Evolutionary conservation across 352 stramenopile genomes (phyloP).

Genomic region (Achlya hypogyna): DNA sequence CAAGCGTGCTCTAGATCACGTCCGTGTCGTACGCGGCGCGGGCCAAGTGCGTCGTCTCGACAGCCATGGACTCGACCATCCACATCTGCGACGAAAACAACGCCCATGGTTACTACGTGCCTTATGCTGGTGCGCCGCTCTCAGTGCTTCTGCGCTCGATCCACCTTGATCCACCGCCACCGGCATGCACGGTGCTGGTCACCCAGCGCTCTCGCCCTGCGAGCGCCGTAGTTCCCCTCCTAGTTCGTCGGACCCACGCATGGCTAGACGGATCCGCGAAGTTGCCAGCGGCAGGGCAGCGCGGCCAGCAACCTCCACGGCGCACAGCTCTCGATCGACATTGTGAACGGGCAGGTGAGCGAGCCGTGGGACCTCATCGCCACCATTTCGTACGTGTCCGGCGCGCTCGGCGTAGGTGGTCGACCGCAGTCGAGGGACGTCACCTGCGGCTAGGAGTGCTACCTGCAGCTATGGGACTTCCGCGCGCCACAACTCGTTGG

Average conservation of each 20-base stretch:
- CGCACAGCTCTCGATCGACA: neutral
- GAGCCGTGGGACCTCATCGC: neutral
- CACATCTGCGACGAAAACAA: conserved; percentile 71
- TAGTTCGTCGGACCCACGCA: neutral
- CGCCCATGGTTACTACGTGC: conserved; percentile 55
- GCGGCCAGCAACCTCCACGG: neutral
- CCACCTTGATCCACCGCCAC: neutral
- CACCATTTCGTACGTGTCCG: neutral
- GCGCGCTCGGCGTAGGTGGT: neutral
- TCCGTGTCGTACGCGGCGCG: conserved; percentile 47
- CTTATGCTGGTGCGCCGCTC: conserved; percentile 42
- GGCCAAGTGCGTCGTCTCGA: conserved; percentile 54
- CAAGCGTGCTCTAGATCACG: conserved; percentile 9
- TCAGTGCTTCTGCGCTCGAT: conserved; percentile 29
- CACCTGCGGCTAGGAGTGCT: conserved; percentile 31
- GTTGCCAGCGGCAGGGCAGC: neutral
- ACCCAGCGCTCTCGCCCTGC: neutral
- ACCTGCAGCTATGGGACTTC: conserved; percentile 72
- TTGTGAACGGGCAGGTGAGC: neutral
- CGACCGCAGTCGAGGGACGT: neutral
- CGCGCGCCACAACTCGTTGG: conserved; percentile 52
- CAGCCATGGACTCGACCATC: conserved; percentile 43
- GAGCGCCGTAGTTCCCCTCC: neutral
- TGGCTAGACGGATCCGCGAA: neutral
- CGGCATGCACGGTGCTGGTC: neutral